phyloP scores from a whole-genome alignment of 192 early-diverging fungal genomes.

The Coemansia sp. region DNA sequence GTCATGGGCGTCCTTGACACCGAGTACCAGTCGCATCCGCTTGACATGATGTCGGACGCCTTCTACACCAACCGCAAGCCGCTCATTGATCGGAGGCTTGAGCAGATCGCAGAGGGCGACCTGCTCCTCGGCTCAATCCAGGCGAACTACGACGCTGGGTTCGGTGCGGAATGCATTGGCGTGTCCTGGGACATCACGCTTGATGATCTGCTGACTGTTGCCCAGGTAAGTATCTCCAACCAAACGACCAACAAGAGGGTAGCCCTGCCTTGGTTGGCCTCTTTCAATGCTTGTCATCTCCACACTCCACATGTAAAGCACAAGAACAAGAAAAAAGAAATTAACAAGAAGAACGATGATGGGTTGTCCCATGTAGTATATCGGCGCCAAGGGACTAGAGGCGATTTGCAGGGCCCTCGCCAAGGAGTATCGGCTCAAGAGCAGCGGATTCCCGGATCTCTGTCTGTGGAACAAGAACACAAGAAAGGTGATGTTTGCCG shows the following conservation, averaged over 20 bases:
- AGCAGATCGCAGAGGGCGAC: slow-evolving; percentile 28
- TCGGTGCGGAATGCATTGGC: slow-evolving; percentile 38
- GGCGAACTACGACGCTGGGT: slow-evolving; percentile 19
- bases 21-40: slow-evolving; percentile 64
- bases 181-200: slow-evolving; percentile 44
- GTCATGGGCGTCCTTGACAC: slow-evolving; percentile 71
- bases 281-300: too few relatives aligned
- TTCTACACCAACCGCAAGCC: slow-evolving; percentile 61
- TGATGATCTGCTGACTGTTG: slow-evolving; percentile 29
- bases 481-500: slow-evolving; percentile 59
- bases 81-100: slow-evolving; percentile 39
- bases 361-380: slow-evolving; percentile 44
- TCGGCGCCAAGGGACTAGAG: slow-evolving; percentile 58
- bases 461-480: slow-evolving; percentile 67
- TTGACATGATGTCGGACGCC: slow-evolving; percentile 67
- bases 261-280: neutral
- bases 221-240: slow-evolving; percentile 19
- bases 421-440: slow-evolving; percentile 63
- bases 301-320: too few relatives aligned
- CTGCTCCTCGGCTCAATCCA: slow-evolving; percentile 17
- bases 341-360: neutral
- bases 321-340: neutral
- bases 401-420: slow-evolving; percentile 64
- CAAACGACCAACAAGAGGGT: neutral
- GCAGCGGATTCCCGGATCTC: slow-evolving; percentile 70